Evolutionary conservation across 2,329 filamentous ascomycete species (phyloP), one percentile per base, ranked within the genome.

Genomic region (Clarireedia monteithiana): DNA sequence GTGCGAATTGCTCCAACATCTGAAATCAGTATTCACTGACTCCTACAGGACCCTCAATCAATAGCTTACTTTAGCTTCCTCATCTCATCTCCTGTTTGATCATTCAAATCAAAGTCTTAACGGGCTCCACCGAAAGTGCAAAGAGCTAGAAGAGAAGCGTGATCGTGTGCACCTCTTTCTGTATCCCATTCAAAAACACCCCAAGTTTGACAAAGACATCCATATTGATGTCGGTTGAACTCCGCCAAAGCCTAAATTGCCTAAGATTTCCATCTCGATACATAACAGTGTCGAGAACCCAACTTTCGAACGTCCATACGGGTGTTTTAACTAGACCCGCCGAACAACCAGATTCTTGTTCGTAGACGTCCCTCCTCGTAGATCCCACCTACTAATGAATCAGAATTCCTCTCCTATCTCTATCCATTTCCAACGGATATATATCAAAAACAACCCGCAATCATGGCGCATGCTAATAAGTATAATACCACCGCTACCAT

Each of bases 161-260:
- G 38, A 44, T 44, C 42, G 30, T 55, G n/a, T 5, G 30, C 39
- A 20, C 34, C 30, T 34, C 38, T 24, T 10, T 6, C 14, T 24
- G 42, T 46, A 12, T 36, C 27, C 17, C 30, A 15, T 24, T 49
- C 34, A 55, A 42, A 14, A 50, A 12, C 49, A 50, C 27, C 20
- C 49, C 42, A 53, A 56, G 47, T 46, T 53, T 53, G 44, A 34
- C 27, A 12, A 50, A 61, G 20, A 64, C 50, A 62, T 64, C 62
- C 55, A 68, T 62, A 67, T 79, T 78, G 77, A 81, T 81, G 78
- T 80, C 78, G 77, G 77, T 79, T 79, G 77, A 79, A 72, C 69
- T 76, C 69, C 77, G 77, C 69, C 72, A 74, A 71, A 75, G 75
- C 62, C 74, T 77, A 60, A 74, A 76, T 64, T 79, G 76, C 59